A percentile compares a stretch with the other conserved stretches of the same genome.
These are phyloP conservation scores for Cutaneotrichosporon daszewskae DNA, from an alignment of 1,284 basidiomycete species.

Conservation along the genomic window DNA sequence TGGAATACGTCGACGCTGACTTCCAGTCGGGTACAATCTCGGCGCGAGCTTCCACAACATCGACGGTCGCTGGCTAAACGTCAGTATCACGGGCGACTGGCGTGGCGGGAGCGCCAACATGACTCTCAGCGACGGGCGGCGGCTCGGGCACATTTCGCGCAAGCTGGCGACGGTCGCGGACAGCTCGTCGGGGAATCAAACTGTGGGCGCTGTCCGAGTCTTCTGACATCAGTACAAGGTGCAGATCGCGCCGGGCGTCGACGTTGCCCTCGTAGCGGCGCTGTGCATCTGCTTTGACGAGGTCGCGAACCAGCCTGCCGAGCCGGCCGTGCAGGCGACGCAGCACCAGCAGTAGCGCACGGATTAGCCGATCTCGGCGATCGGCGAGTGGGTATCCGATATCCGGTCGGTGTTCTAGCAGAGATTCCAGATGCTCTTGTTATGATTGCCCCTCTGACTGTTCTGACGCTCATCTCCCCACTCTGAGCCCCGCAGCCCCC, in stretches of 20 bases:
- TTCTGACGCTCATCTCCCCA: no score
- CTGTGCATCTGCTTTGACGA: constrained; percentile 14
- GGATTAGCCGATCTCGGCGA: no score
- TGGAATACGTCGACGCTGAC: no score
- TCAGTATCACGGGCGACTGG: constrained; percentile 9
- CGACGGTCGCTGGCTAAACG: background rate
- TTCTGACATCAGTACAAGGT: constrained; percentile 5
- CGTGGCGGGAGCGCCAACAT: constrained; percentile 10
- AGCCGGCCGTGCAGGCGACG: no score
- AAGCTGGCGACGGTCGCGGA: constrained; percentile 2
- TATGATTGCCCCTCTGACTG: no score
- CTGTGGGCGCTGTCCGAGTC: constrained; percentile 5
- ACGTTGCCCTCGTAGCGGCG: constrained; percentile 10
- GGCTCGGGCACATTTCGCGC: constrained; percentile 8
- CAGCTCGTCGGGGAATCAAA: constrained; percentile 10
- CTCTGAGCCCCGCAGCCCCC: no score
- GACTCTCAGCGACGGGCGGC: background rate
- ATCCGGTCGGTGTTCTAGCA: no score
- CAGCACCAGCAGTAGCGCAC: no score
- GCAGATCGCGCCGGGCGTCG: constrained; percentile 13
- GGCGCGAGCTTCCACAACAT: constrained; percentile 4
- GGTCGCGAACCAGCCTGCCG: constrained; percentile 9
- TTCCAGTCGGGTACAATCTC: constrained; percentile 6
- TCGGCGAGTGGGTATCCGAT: no score
- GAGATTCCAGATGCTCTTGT: no score